Conservation (phyloP, 768 basidiomycete species). For the Termitomyces titanicus region DNA sequence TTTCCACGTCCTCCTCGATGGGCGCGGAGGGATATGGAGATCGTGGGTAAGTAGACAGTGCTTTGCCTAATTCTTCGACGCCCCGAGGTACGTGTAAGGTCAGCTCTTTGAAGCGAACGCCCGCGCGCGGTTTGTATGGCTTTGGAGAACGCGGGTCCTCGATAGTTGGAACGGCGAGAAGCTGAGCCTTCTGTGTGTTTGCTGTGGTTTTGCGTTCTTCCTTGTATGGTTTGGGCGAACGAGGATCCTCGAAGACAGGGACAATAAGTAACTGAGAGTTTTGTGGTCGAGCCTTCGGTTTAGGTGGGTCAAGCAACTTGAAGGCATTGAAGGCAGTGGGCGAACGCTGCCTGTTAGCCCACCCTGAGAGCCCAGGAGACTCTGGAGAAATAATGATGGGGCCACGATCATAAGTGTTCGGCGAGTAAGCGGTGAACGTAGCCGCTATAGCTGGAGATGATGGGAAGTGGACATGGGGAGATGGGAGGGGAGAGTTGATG, state of each 20-base stretch:
- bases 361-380: constrained; percentile 47
- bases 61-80: constrained; percentile 22
- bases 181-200: not conserved
- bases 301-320: constrained; percentile 30
- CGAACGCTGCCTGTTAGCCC: constrained; percentile 46
- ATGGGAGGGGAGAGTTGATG: constrained; percentile 28
- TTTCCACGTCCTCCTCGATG: constrained; percentile 1
- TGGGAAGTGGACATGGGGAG: constrained; percentile 64
- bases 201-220: not conserved
- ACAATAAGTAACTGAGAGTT: not conserved
- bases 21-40: constrained; percentile 34
- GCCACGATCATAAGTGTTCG: constrained; percentile 59
- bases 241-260: constrained; percentile 33
- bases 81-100: constrained; percentile 13
- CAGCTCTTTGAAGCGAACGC: constrained; percentile 12
- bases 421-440: constrained; percentile 54
- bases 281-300: constrained; percentile 6
- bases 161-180: constrained; percentile 19
- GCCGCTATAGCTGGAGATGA: constrained; percentile 55
- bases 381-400: constrained; percentile 61
- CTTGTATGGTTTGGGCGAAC: constrained; percentile 31
- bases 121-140: constrained; percentile 15
- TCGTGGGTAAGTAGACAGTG: constrained; percentile 33
- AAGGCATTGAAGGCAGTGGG: constrained; percentile 29
- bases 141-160: constrained; percentile 40